Evolutionary conservation across 345 rosid genomes (phyloP).

Genomic region (Anacardium occidentale): DNA sequence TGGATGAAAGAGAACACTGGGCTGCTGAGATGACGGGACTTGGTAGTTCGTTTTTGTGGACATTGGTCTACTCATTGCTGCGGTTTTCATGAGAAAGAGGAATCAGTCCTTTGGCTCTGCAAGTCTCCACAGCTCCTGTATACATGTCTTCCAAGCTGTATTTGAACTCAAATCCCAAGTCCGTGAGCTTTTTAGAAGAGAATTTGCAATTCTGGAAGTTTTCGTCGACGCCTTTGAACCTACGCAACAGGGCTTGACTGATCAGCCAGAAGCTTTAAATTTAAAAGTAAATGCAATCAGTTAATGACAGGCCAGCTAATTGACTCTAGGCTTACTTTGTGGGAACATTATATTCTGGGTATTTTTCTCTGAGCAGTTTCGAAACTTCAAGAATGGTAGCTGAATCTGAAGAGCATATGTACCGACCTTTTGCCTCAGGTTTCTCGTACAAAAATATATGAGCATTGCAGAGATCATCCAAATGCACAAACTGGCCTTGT

Average conservation of each 20-base stretch:
- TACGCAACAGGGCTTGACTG: conserved; percentile 15
- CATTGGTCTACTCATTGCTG: background rate
- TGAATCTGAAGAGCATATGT: conserved; percentile 66
- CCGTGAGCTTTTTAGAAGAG: conserved; percentile 64
- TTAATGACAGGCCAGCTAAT: too few relatives aligned
- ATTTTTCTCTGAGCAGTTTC: conserved; percentile 46
- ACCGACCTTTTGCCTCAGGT: conserved; percentile 73
- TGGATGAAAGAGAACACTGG: too few relatives aligned
- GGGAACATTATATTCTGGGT: conserved; percentile 64
- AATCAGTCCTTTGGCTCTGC: conserved; percentile 64
- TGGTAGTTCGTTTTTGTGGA: too few relatives aligned
- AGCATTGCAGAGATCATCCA: conserved; percentile 83
- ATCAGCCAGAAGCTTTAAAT: background rate
- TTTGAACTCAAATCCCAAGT: conserved; percentile 71
- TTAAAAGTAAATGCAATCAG: background rate
- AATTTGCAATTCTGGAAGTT: conserved; percentile 38
- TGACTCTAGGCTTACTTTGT: conserved; percentile 40
- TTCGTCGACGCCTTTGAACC: conserved; percentile 66
- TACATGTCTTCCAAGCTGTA: conserved; percentile 77
- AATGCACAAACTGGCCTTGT: conserved; percentile 82
- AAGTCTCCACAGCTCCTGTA: conserved; percentile 63
- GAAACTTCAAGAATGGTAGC: conserved; percentile 63
- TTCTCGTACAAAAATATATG: conserved; percentile 75
- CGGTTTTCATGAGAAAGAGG: conserved; percentile 32
- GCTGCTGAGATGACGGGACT: too few relatives aligned